Base-by-base conservation (phyloP, 164 flowering plant species). In the Liquidambar formosana region DNA sequence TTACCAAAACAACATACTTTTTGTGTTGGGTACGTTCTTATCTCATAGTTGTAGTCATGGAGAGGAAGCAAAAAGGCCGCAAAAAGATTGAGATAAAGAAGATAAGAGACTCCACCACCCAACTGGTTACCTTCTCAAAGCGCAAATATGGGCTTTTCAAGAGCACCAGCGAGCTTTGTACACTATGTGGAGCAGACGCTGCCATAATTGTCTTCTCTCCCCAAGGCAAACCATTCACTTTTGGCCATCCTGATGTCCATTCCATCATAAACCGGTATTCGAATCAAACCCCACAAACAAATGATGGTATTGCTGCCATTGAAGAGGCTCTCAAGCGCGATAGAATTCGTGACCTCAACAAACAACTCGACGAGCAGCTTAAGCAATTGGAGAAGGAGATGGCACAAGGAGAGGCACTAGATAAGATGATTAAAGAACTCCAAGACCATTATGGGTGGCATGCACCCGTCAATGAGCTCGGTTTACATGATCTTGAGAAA, bases 111-210 rank as follows among this genome's bases (percentile, higher is more conserved):
- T 13, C n/a, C n/a, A n/a, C 16, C 2, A 10, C 14, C 15, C 53
- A 71, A 63, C 73, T 66, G n/a, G 76, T 77, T 3, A 69, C 73
- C 43, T 77, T 77, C 71, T 77, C 79, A 1, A 73, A 77, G 64
- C 73, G 74, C 12, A 54, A 76, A 2, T 54, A 28, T 0, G 79
- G 76, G 1, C 67, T 77, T 11, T 77, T 77, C 64, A 73, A 77
- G 76, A 77, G 69, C 44, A 76, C 74, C 1, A 61, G 65, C 15
- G 79, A 77, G 73, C 74, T 77, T 5, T 69, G 68, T 1, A 77
- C 56, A 1, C 56, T 73, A 1, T 77, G 76, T 27, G 79, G 67
- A 0, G 72, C 65, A 0, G 67, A 77, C 2, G 16, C 66, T 6
- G 79, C 74, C 60, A 49, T 73, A 0, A 44, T 76, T 1, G 76